Conservation (phyloP, 352 stramenopile genomes). For the Phytophthora hybrid region DNA sequence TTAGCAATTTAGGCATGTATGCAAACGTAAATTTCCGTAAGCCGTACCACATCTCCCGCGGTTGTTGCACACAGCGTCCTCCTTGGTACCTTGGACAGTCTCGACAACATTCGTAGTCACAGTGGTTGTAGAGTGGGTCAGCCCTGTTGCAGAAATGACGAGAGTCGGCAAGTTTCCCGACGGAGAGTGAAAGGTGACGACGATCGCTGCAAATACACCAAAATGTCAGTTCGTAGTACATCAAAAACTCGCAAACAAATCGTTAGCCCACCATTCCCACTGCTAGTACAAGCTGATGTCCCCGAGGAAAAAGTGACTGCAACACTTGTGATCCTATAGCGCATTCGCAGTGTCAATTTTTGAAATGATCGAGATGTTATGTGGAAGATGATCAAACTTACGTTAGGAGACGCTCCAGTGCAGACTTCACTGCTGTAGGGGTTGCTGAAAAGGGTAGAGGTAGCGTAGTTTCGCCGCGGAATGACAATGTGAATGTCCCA, state of each 20-base stretch:
- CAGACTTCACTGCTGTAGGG: conserved; percentile 35
- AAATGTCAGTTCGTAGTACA: neutral
- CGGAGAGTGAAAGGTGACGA: conserved; percentile 72
- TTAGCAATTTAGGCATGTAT: too few relatives aligned
- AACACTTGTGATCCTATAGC: conserved; percentile 59
- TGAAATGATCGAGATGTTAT: neutral
- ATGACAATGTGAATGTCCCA: conserved; percentile 84
- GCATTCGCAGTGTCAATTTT: conserved; percentile 9
- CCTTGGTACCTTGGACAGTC: conserved; percentile 58
- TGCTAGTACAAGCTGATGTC: conserved; percentile 47
- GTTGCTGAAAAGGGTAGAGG: conserved; percentile 46
- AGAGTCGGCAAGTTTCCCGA: conserved; percentile 69
- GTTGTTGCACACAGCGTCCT: conserved; percentile 81
- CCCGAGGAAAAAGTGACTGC: conserved; percentile 51
- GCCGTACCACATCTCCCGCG: conserved; percentile 73
- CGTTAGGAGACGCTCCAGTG: conserved; percentile 68
- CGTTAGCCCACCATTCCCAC: conserved; percentile 46
- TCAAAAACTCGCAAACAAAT: neutral
- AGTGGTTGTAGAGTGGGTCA: conserved; percentile 49
- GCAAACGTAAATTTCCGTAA: neutral
- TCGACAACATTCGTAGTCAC: conserved; percentile 45
- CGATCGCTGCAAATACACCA: conserved; percentile 34
- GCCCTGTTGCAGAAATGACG: conserved; percentile 31
- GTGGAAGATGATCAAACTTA: conserved; percentile 26
- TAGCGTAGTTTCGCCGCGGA: conserved; percentile 72